phyloP scores from a whole-genome alignment of 1,284 basidiomycete genomes.

The Inonotus hispidus region DNA sequence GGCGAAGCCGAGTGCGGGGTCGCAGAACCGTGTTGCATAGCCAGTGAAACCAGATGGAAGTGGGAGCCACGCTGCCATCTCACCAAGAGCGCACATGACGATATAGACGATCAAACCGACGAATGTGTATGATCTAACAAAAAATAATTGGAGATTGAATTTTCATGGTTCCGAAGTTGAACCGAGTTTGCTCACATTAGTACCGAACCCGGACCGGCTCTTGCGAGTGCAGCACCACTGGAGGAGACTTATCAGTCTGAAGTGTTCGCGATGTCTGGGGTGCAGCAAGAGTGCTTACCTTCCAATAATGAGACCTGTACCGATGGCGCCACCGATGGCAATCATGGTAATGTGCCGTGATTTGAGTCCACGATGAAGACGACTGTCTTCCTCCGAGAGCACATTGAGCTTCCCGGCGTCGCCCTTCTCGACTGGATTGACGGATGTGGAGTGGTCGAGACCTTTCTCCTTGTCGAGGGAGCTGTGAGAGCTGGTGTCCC shows the following conservation, averaged over 20 bases:
- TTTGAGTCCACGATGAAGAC: conserved; percentile 56
- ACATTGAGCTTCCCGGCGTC: neutral
- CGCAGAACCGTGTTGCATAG: conserved; percentile 45
- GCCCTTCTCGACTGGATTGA: conserved; percentile 2
- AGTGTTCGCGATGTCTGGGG: neutral
- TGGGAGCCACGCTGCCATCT: conserved; percentile 36
- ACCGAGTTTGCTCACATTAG: conserved; percentile 27
- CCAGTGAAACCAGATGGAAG: conserved; percentile 39
- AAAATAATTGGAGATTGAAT: neutral
- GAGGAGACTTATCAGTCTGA: neutral
- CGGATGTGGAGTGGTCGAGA: neutral
- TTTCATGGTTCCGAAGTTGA: neutral
- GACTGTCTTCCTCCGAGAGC: neutral
- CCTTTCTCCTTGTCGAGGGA: neutral
- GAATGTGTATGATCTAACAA: conserved; percentile 27
- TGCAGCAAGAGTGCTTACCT: conserved; percentile 23
- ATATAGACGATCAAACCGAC: conserved; percentile 54
- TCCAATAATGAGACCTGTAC: conserved; percentile 76
- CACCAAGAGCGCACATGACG: conserved; percentile 34
- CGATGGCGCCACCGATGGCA: conserved; percentile 54
- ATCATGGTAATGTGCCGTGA: conserved; percentile 71
- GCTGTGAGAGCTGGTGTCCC: conserved; percentile 2
- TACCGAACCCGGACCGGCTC: conserved; percentile 49
- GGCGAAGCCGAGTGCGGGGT: conserved; percentile 45
- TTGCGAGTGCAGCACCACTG: conserved; percentile 46